Conservation (phyloP, 176 grass and related monocot genomes). For the Oryza punctata region DNA sequence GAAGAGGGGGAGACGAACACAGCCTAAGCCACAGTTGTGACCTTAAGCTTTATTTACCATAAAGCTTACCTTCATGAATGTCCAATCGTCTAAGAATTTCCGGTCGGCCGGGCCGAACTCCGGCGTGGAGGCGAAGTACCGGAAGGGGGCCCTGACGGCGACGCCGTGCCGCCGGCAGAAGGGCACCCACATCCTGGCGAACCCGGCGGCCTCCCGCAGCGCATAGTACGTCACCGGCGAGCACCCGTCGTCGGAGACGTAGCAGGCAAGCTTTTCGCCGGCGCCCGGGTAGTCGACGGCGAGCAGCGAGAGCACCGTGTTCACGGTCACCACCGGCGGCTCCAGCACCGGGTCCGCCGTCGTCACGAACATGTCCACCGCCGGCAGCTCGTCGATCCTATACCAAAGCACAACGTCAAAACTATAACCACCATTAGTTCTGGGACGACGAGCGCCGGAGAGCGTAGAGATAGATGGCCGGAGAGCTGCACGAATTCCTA, state of each 20-base stretch:
- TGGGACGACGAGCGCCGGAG: no score
- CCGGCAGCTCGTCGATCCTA: constrained; percentile 39
- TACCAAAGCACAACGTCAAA: background rate
- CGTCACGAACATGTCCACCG: constrained; percentile 68
- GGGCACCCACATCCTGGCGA: constrained; percentile 58
- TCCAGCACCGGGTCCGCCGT: constrained; percentile 57
- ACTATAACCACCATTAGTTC: no score
- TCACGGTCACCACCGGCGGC: constrained; percentile 51
- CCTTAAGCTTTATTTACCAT: no score
- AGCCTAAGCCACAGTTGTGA: no score
- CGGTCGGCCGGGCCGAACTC: background rate
- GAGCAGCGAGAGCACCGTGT: constrained; percentile 69
- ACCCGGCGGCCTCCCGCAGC: constrained; percentile 38
- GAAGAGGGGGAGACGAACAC: no score
- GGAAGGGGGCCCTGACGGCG: constrained; percentile 38
- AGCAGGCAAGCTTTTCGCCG: constrained; percentile 51
- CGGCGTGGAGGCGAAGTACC: constrained; percentile 44
- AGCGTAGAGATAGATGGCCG: no score
- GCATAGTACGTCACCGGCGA: constrained; percentile 50
- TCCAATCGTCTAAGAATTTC: constrained; percentile 14
- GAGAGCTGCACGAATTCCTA: background rate
- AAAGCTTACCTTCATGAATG: constrained; percentile 27
- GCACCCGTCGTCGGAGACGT: constrained; percentile 66
- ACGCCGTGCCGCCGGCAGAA: constrained; percentile 50
- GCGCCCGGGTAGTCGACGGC: constrained; percentile 56